Conservation (phyloP, 2,329 filamentous ascomycete species). For the Aaosphaeria arxii region DNA sequence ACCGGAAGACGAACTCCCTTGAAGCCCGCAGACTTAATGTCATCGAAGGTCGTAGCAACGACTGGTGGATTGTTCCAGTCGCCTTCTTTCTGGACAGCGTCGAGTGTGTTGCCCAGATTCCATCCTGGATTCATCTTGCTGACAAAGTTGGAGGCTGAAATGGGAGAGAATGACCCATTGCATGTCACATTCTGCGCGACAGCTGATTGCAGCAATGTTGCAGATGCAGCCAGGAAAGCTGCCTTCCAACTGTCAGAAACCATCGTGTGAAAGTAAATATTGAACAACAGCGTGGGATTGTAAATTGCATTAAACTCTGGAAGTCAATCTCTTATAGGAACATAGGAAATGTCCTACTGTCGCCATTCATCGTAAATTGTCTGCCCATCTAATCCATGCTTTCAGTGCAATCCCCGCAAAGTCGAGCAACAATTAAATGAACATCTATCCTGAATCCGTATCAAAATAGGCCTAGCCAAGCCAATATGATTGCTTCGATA, state of each 20-base stretch:
- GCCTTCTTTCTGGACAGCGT: slow-evolving; percentile 55
- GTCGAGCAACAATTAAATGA: background rate
- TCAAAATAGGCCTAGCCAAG: background rate
- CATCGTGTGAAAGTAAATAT: too few species aligned
- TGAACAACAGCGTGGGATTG: too few species aligned
- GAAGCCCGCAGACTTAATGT: slow-evolving; percentile 54
- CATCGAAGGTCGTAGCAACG: slow-evolving; percentile 48
- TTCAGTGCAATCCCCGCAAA: background rate
- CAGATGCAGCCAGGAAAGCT: background rate
- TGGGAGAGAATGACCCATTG: slow-evolving; percentile 42
- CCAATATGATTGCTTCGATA: too few species aligned
- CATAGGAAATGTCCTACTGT: too few species aligned
- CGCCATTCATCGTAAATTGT: too few species aligned
- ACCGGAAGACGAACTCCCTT: slow-evolving; percentile 59
- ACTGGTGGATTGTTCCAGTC: slow-evolving; percentile 47
- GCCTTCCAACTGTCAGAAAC: too few species aligned
- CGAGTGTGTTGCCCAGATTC: slow-evolving; percentile 61
- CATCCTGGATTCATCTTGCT: slow-evolving; percentile 54
- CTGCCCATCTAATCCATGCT: background rate
- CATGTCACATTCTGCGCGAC: slow-evolving; percentile 25
- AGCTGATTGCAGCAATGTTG: background rate
- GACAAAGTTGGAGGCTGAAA: slow-evolving; percentile 49
- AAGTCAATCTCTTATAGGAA: too few species aligned
- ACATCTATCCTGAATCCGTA: background rate
- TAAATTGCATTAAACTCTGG: too few species aligned